A percentile compares a stretch with the other conserved stretches of the same genome.
Evolutionary conservation across 2,329 filamentous ascomycete species (phyloP).

Genomic region (Fusarium verrucosum): DNA sequence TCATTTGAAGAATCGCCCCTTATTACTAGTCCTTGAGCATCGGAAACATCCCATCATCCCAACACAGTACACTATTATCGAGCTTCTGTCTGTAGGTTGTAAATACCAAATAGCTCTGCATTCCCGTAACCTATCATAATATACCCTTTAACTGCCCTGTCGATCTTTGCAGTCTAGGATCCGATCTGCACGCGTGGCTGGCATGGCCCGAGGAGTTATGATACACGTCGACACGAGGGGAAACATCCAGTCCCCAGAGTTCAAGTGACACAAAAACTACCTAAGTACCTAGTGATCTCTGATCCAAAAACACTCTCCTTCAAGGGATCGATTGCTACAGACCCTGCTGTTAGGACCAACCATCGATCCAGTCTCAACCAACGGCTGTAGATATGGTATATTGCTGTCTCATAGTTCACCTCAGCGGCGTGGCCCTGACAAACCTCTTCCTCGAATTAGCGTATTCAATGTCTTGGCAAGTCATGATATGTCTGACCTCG

Average conservation of each 20-base stretch:
- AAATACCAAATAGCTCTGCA: constrained; percentile 2
- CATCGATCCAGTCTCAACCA: not conserved
- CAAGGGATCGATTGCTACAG: not conserved
- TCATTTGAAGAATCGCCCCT: not conserved
- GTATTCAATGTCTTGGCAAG: not conserved
- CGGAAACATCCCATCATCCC: not conserved
- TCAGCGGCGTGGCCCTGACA: not conserved
- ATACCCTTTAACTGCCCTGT: constrained; percentile 3
- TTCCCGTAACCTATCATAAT: not conserved
- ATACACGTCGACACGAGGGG: not conserved
- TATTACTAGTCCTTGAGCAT: constrained; percentile 4
- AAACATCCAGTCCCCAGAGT: not conserved
- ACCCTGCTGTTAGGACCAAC: not conserved
- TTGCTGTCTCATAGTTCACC: not conserved
- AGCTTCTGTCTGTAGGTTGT: not conserved
- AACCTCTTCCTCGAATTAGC: not conserved
- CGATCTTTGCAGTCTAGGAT: constrained; percentile 3
- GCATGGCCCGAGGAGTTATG: not conserved
- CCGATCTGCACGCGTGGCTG: not conserved
- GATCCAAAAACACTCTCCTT: not conserved
- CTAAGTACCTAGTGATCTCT: not conserved
- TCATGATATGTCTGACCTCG: not conserved
- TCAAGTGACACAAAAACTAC: not conserved
- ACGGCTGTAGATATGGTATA: not conserved
- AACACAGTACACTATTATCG: not conserved